These are phyloP conservation scores for Aspergillus steynii DNA, from an alignment of 495 filamentous ascomycete genomes.

Conservation along the genomic window DNA sequence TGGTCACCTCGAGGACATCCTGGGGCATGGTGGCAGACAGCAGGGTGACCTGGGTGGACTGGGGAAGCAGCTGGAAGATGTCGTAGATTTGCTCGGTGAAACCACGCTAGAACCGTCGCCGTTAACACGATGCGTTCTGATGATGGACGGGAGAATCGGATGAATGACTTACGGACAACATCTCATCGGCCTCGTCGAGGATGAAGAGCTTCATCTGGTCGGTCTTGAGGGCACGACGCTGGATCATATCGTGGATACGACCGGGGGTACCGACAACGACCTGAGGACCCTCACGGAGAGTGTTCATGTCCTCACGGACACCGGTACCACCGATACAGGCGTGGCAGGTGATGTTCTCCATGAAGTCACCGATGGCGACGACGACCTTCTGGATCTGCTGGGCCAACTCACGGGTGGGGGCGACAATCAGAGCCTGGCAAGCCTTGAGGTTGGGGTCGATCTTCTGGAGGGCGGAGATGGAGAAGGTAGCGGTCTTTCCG, in stretches of 20 bases:
- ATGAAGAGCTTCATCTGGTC: slow-evolving; percentile 99
- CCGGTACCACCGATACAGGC: slow-evolving; percentile 98
- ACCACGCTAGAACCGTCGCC: slow-evolving; percentile 62
- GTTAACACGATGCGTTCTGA: background rate
- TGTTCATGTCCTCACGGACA: slow-evolving; percentile 96
- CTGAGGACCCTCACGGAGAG: slow-evolving; percentile 92
- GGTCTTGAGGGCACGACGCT: slow-evolving; percentile 89
- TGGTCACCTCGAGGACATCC: slow-evolving; percentile 98
- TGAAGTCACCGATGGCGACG: slow-evolving; percentile 97
- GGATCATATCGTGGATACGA: slow-evolving; percentile 99
- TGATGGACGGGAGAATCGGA: background rate
- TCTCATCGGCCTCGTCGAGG: slow-evolving; percentile 98
- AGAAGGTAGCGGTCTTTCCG: slow-evolving; percentile 99
- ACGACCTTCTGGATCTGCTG: slow-evolving; percentile 99
- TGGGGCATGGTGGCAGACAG: slow-evolving; percentile 97
- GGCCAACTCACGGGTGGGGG: slow-evolving; percentile 95
- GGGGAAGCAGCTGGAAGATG: slow-evolving; percentile 96
- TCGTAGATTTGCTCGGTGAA: slow-evolving; percentile 99
- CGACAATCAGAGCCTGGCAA: slow-evolving; percentile 94
- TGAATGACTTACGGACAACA: slow-evolving; percentile 75
- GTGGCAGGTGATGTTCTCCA: slow-evolving; percentile 93
- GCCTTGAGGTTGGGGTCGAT: slow-evolving; percentile 91
- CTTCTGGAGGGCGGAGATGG: slow-evolving; percentile 96
- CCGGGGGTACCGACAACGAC: slow-evolving; percentile 96
- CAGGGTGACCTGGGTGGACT: slow-evolving; percentile 95